A percentile compares a stretch with the other conserved stretches of the same genome.
phyloP scores from a whole-genome alignment of 768 basidiomycete species.

The Trametes cingulata region DNA sequence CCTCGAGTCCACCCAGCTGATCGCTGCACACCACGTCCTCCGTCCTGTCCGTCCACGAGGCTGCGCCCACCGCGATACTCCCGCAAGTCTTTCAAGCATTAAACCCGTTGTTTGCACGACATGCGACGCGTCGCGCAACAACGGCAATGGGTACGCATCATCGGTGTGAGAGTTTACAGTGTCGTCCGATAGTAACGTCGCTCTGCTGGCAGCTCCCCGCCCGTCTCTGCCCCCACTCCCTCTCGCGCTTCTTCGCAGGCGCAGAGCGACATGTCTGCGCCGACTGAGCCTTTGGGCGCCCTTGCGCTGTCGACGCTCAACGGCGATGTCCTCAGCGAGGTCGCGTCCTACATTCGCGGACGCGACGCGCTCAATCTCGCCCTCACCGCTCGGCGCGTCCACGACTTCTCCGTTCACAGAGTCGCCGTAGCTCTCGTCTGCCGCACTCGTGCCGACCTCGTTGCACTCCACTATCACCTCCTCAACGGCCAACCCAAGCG shows the following conservation, averaged over 20 bases:
- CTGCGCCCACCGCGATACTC: background rate
- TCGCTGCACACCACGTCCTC: background rate
- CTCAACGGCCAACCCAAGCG: slow-evolving; percentile 5
- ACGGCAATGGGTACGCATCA: slow-evolving; percentile 6
- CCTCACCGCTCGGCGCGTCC: slow-evolving; percentile 5
- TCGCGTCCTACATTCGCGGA: slow-evolving; percentile 8
- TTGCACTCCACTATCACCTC: background rate
- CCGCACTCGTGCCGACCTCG: slow-evolving; percentile 9
- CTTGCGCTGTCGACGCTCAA: background rate
- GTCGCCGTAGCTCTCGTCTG: slow-evolving; percentile 8
- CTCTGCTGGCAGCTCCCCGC: slow-evolving; percentile 2
- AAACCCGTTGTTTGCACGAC: background rate
- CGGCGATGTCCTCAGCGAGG: slow-evolving; percentile 7
- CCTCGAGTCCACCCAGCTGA: background rate
- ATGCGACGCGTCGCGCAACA: background rate
- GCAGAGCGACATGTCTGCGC: background rate
- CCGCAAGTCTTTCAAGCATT: no score
- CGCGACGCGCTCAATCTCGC: slow-evolving; percentile 15
- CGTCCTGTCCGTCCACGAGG: background rate
- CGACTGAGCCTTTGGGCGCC: background rate
- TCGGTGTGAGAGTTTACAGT: slow-evolving; percentile 6
- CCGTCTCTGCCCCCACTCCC: background rate
- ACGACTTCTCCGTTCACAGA: slow-evolving; percentile 12
- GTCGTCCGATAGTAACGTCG: slow-evolving; percentile 3
- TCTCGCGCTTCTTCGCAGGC: background rate